phyloP scores from a whole-genome alignment of 495 filamentous ascomycete genomes.

The Penicillium pulvis region DNA sequence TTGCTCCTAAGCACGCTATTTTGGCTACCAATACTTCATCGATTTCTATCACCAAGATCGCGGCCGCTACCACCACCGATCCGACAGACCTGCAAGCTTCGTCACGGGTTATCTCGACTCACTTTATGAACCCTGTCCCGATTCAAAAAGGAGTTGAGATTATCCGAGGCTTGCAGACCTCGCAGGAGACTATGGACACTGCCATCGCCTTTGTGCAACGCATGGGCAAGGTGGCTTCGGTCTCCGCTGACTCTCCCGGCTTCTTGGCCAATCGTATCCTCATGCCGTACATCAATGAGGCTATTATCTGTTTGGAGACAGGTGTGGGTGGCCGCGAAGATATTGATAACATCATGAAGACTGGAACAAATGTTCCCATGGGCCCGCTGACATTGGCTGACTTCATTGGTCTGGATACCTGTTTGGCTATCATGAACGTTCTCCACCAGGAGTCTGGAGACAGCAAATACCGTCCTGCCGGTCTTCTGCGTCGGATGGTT shows the following conservation, averaged over 20 bases:
- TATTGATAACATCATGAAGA: conserved; percentile 99
- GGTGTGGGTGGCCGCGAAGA: conserved; percentile 83
- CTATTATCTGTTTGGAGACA: conserved; percentile 94
- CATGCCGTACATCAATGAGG: conserved; percentile 99
- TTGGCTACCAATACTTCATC: conserved; percentile 97
- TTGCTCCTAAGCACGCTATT: conserved; percentile 84
- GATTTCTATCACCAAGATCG: conserved; percentile 95
- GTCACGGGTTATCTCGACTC: conserved; percentile 89
- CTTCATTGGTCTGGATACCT: conserved; percentile 97
- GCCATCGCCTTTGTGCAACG: conserved; percentile 84
- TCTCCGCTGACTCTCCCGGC: conserved; percentile 85
- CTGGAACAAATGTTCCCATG: conserved; percentile 98
- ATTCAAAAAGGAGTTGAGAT: conserved; percentile 98
- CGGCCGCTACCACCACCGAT: conserved; percentile 75
- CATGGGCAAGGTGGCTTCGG: conserved; percentile 91
- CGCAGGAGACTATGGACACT: conserved; percentile 72
- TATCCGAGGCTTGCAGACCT: conserved; percentile 91
- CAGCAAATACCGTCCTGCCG: conserved; percentile 88
- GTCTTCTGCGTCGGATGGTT: conserved; percentile 90
- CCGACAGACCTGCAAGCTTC: conserved; percentile 78
- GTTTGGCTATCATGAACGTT: conserved; percentile 95
- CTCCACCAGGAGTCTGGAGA: conserved; percentile 90
- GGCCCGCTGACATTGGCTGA: conserved; percentile 91
- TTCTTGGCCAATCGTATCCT: conserved; percentile 96
- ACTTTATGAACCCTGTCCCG: conserved; percentile 99